These are phyloP conservation scores for Talaromyces borbonicus DNA, from an alignment of 495 filamentous ascomycete species.

Conservation along the genomic window DNA sequence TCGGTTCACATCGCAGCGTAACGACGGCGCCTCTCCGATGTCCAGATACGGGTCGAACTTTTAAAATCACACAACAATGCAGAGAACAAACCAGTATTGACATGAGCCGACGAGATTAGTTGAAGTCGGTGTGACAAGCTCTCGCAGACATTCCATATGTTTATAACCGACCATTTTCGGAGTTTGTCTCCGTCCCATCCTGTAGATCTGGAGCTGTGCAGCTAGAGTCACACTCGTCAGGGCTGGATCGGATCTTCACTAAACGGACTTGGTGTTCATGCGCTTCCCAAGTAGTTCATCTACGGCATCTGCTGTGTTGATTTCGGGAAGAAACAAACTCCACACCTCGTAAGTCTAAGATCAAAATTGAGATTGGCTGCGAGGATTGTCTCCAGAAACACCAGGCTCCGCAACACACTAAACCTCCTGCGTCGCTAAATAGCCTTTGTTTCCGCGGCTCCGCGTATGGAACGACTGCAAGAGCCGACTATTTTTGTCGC, in stretches of 20 bases:
- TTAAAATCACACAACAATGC: background rate
- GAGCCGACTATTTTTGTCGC: background rate
- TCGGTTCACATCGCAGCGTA: background rate
- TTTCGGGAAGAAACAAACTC: too few relatives aligned
- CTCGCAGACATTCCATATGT: background rate
- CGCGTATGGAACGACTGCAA: background rate
- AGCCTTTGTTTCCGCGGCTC: slow-evolving; percentile 3
- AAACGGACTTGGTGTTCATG: too few relatives aligned
- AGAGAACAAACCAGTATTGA: background rate
- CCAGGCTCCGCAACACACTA: background rate
- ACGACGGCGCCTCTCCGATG: background rate
- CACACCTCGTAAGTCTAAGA: background rate
- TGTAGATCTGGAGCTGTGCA: too few relatives aligned
- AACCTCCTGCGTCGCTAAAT: background rate
- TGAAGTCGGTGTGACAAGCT: background rate
- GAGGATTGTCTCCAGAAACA: background rate
- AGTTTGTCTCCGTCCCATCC: background rate
- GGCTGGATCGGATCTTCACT: too few relatives aligned
- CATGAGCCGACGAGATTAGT: slow-evolving; percentile 2
- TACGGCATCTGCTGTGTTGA: too few relatives aligned
- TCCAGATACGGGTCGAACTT: background rate
- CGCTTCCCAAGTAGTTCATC: too few relatives aligned
- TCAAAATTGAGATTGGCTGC: background rate
- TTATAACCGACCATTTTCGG: slow-evolving; percentile 1
- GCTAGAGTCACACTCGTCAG: too few relatives aligned